These are phyloP conservation scores for Rhynchospora tenuis DNA, from an alignment of 176 grass and related monocot genomes.

Conservation along the genomic window DNA sequence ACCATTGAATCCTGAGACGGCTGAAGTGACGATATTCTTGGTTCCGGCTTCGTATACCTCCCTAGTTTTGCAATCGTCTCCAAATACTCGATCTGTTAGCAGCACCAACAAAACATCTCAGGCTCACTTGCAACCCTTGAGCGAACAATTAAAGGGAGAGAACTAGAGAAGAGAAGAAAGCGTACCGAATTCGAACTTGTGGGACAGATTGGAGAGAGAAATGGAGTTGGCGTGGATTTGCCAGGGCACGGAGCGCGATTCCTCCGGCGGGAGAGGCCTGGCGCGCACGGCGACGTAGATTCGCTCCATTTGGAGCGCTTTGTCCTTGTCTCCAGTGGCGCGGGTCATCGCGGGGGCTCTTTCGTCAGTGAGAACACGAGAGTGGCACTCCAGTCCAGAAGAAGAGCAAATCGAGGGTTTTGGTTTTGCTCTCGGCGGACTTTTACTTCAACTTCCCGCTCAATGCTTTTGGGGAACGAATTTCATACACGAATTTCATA, in stretches of 20 bases:
- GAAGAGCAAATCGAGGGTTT: too few relatives aligned
- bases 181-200: slow-evolving; percentile 77
- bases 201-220: slow-evolving; percentile 43
- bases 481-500: background rate
- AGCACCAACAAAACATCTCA: background rate
- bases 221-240: slow-evolving; percentile 65
- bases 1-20: slow-evolving; percentile 83
- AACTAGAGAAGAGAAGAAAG: background rate
- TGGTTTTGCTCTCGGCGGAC: background rate
- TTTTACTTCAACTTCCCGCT: background rate
- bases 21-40: slow-evolving; percentile 69
- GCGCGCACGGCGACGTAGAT: slow-evolving; percentile 75
- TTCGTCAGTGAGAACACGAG: too few relatives aligned
- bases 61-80: slow-evolving; percentile 54
- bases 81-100: slow-evolving; percentile 57
- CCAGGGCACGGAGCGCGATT: slow-evolving; percentile 62
- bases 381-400: too few relatives aligned
- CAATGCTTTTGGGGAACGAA: background rate
- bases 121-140: too few relatives aligned
- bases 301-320: slow-evolving; percentile 54
- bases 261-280: slow-evolving; percentile 61
- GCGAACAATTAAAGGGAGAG: background rate
- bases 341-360: background rate
- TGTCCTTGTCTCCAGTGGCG: slow-evolving; percentile 1
- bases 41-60: slow-evolving; percentile 60